phyloP scores from a whole-genome alignment of 805 yeast species.

The Spathaspora girioi region DNA sequence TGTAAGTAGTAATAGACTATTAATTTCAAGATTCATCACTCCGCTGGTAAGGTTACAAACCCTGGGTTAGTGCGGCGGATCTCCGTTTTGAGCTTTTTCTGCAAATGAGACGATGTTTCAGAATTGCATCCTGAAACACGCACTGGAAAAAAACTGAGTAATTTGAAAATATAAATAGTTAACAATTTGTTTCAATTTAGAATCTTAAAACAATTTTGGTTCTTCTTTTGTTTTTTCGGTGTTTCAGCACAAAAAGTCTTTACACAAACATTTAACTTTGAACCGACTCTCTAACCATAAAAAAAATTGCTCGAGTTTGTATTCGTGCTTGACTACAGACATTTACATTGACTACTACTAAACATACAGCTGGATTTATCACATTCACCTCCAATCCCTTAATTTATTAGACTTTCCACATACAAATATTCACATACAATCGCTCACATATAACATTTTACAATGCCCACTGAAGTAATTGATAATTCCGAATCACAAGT shows the following conservation, averaged over 20 bases:
- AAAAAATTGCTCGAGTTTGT: neutral
- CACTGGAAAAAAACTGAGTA: neutral
- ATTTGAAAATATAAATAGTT: neutral
- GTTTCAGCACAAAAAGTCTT: neutral
- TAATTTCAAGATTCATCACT: too few relatives aligned
- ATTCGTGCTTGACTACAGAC: too few relatives aligned
- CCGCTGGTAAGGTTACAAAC: too few relatives aligned
- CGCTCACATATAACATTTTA: neutral
- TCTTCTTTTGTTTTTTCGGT: neutral
- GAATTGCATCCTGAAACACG: constrained; percentile 1
- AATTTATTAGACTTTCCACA: too few relatives aligned
- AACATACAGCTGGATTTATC: too few relatives aligned
- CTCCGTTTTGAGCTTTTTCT: too few relatives aligned
- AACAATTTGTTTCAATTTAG: neutral
- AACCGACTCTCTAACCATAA: neutral
- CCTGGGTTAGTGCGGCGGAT: too few relatives aligned
- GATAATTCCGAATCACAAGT: constrained; percentile 4
- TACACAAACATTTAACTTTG: neutral
- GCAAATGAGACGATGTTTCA: constrained; percentile 1
- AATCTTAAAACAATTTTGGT: neutral
- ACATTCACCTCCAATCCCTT: too few relatives aligned
- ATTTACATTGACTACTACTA: too few relatives aligned
- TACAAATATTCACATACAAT: neutral
- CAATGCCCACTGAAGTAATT: neutral
- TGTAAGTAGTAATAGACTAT: too few relatives aligned